Conservation (phyloP, 148 eudicot genomes). For the Rhododendron henanense region DNA sequence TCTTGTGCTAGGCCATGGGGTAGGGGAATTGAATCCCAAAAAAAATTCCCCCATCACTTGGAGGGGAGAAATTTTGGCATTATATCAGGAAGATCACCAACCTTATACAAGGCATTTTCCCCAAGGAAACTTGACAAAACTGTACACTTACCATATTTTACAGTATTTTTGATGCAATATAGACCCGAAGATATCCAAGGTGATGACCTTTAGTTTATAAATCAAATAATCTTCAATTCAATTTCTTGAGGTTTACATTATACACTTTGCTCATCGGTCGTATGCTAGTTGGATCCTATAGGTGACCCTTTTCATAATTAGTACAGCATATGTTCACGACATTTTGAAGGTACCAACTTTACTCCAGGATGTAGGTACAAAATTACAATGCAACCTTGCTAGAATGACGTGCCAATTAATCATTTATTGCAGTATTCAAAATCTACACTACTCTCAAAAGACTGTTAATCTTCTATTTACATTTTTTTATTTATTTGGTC, state of each 20-base stretch:
- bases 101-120: background rate
- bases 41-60: background rate
- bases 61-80: background rate
- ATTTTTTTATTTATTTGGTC: background rate
- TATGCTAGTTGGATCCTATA: background rate
- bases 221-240: background rate
- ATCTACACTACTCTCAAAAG: background rate
- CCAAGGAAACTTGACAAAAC: background rate
- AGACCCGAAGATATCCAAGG: background rate
- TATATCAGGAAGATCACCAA: background rate
- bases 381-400: background rate
- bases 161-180: background rate
- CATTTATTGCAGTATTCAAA: background rate
- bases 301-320: background rate
- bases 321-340: background rate
- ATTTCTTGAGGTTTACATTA: background rate
- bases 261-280: background rate
- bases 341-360: background rate
- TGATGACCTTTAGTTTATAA: background rate
- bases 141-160: background rate
- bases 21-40: background rate
- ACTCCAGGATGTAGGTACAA: background rate
- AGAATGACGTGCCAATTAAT: background rate
- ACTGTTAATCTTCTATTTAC: background rate
- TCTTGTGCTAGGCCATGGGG: background rate